phyloP scores from a whole-genome alignment of 768 basidiomycete species.

The Suillus fuscotomentosus region DNA sequence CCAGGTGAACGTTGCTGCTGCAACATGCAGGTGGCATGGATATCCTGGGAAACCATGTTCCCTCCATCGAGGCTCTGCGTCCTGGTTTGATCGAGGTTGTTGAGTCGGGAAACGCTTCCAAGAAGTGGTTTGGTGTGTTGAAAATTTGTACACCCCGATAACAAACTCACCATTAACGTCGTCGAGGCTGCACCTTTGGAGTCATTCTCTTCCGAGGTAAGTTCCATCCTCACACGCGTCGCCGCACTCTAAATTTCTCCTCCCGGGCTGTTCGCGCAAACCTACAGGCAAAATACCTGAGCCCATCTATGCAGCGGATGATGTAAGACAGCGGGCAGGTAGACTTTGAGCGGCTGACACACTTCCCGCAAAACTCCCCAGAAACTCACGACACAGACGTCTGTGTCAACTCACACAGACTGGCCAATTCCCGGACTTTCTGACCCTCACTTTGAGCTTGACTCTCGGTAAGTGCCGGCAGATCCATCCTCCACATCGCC shows the following conservation, averaged over 20 bases:
- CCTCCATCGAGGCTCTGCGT: slow-evolving; percentile 93
- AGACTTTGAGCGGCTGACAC: too few relatives aligned
- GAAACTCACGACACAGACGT: too few relatives aligned
- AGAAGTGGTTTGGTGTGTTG: slow-evolving; percentile 95
- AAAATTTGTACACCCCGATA: slow-evolving; percentile 84
- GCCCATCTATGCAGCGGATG: too few relatives aligned
- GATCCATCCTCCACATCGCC: too few relatives aligned
- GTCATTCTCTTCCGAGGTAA: slow-evolving; percentile 85
- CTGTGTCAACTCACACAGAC: too few relatives aligned
- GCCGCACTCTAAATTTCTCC: slow-evolving; percentile 7
- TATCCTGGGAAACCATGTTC: slow-evolving; percentile 97
- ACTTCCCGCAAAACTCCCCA: too few relatives aligned
- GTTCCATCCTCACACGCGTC: slow-evolving; percentile 18
- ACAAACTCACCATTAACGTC: slow-evolving; percentile 94
- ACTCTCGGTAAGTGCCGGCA: too few relatives aligned
- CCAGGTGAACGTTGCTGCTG: slow-evolving; percentile 94
- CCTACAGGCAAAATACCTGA: slow-evolving; percentile 41
- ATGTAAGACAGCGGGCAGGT: too few relatives aligned
- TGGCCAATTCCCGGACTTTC: too few relatives aligned
- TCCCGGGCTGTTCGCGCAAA: slow-evolving; percentile 84
- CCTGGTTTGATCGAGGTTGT: slow-evolving; percentile 95
- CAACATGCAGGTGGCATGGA: slow-evolving; percentile 99
- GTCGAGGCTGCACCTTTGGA: slow-evolving; percentile 95
- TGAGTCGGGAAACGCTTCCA: slow-evolving; percentile 70
- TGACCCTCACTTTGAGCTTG: too few relatives aligned